Percentiles rank a stretch among this genome's conserved stretches.
Evolutionary conservation across 1,284 basidiomycete genomes (phyloP).

Genomic region (Tremellales sp.): DNA sequence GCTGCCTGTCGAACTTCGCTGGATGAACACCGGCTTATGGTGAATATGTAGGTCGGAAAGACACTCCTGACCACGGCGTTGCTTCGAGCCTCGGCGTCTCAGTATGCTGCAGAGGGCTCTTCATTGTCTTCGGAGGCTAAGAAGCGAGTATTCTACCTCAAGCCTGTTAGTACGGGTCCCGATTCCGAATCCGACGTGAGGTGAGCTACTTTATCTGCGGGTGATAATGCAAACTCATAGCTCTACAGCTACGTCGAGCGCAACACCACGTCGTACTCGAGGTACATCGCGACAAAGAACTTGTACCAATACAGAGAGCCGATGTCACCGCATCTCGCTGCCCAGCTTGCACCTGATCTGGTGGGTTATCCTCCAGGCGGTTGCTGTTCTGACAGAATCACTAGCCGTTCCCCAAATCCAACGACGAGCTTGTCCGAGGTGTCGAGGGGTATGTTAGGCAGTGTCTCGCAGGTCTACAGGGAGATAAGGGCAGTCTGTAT

Average conservation of each 20-base stretch:
- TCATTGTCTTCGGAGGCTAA: slow-evolving; percentile 16
- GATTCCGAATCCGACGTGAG: slow-evolving; percentile 73
- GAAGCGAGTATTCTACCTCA: slow-evolving; percentile 70
- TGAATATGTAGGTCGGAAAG: slow-evolving; percentile 69
- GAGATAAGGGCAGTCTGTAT: slow-evolving; percentile 61
- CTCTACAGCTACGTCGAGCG: slow-evolving; percentile 63
- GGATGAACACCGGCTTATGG: no score
- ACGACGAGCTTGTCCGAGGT: slow-evolving; percentile 65
- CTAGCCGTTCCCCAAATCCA: slow-evolving; percentile 43
- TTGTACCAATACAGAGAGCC: slow-evolving; percentile 82
- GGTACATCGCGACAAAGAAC: slow-evolving; percentile 62
- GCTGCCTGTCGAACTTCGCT: slow-evolving; percentile 14
- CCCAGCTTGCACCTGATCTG: slow-evolving; percentile 56
- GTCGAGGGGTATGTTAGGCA: slow-evolving; percentile 61
- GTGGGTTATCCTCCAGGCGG: slow-evolving; percentile 33
- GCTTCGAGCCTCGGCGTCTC: slow-evolving; percentile 62
- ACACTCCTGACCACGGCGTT: slow-evolving; percentile 82
- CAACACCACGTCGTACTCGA: slow-evolving; percentile 53
- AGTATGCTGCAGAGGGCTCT: slow-evolving; percentile 23
- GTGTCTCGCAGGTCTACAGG: slow-evolving; percentile 49
- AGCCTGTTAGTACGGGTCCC: slow-evolving; percentile 85
- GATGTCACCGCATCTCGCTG: slow-evolving; percentile 90
- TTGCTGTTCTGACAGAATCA: neutral
- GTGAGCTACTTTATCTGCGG: slow-evolving; percentile 52
- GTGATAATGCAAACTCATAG: neutral